Conservation (phyloP, 2,329 filamentous ascomycete species). For the Lecanicillium sp. region DNA sequence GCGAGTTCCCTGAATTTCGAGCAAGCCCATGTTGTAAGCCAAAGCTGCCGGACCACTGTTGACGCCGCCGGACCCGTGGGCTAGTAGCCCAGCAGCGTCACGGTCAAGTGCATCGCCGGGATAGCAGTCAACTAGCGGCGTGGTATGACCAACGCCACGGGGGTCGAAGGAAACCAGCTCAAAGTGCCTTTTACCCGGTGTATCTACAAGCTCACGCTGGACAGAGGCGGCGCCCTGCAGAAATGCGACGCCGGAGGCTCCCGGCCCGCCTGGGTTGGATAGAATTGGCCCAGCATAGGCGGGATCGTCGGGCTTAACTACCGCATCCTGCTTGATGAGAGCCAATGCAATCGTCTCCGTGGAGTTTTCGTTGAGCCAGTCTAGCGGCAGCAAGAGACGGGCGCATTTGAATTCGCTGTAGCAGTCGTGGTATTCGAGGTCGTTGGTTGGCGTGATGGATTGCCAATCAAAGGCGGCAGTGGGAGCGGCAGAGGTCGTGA, state of each 20-base stretch:
- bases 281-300: constrained; percentile 38
- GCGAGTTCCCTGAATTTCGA: constrained; percentile 22
- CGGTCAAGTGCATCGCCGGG: constrained; percentile 24
- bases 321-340: constrained; percentile 35
- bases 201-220: constrained; percentile 26
- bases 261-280: constrained; percentile 40
- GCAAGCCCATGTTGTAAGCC: constrained; percentile 23
- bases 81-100: constrained; percentile 24
- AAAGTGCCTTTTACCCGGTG: constrained; percentile 28
- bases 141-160: constrained; percentile 33
- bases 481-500: background rate
- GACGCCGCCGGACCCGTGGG: constrained; percentile 25
- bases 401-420: constrained; percentile 35
- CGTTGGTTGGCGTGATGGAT: constrained; percentile 26
- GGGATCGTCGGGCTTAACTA: constrained; percentile 31
- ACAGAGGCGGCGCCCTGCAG: constrained; percentile 21
- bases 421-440: constrained; percentile 35
- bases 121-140: constrained; percentile 35
- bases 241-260: constrained; percentile 32
- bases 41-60: constrained; percentile 18
- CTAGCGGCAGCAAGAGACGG: constrained; percentile 36
- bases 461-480: constrained; percentile 32
- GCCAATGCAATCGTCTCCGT: constrained; percentile 32
- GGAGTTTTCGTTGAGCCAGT: constrained; percentile 32
- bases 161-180: constrained; percentile 41